phyloP scores from a whole-genome alignment of 75 land plant species.

The Sequoia sempervirens region DNA sequence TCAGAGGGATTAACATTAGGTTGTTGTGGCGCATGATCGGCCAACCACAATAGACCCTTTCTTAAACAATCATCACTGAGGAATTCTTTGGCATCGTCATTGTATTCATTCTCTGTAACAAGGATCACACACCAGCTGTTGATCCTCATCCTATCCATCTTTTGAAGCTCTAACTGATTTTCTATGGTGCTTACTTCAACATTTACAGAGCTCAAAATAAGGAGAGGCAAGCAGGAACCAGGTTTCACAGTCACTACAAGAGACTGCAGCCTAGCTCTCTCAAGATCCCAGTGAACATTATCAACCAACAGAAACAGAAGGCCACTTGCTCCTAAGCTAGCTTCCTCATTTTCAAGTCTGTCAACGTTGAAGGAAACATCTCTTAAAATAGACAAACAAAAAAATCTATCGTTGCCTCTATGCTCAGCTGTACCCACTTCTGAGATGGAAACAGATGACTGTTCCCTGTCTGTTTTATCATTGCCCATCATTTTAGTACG shows the following conservation, averaged over 20 bases:
- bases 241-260: constrained; percentile 45
- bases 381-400: constrained; percentile 44
- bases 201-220: constrained; percentile 37
- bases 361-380: constrained; percentile 16
- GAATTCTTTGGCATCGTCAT: constrained; percentile 22
- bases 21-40: constrained; percentile 54
- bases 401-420: constrained; percentile 11
- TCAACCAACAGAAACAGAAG: constrained; percentile 58
- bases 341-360: constrained; percentile 6
- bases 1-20: constrained; percentile 42
- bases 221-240: constrained; percentile 62
- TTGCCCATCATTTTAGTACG: constrained; percentile 49
- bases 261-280: constrained; percentile 46
- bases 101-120: constrained; percentile 14
- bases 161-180: constrained; percentile 37
- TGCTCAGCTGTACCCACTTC: constrained; percentile 20
- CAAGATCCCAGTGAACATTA: constrained; percentile 43
- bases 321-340: constrained; percentile 56
- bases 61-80: constrained; percentile 57
- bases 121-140: constrained; percentile 35
- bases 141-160: constrained; percentile 49
- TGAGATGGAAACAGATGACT: constrained; percentile 26
- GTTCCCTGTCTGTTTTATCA: constrained; percentile 17
- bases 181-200: constrained; percentile 16
- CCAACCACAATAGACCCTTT: constrained; percentile 76